Evolutionary conservation across 2,329 filamentous ascomycete species (phyloP), one percentile per base, ranked within the genome.

Genomic region (Monosporascus cannonballus): DNA sequence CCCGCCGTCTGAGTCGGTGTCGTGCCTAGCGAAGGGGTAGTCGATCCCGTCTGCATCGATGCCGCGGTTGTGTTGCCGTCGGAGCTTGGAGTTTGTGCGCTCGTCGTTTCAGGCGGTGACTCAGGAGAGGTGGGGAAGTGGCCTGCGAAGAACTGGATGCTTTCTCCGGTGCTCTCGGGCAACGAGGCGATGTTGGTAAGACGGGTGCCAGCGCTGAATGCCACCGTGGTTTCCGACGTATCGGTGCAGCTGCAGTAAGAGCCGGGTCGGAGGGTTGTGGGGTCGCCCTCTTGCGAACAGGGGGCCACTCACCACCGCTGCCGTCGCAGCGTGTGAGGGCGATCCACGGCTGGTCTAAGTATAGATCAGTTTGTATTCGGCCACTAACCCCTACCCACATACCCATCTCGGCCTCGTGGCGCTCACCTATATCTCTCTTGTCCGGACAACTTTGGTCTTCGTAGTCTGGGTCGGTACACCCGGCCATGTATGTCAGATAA

Each of bases 241-340:
- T 56, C 54, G 18, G 57, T 61, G 38, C 61, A 65, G 14, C 42
- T 54, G 53, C 62, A 65, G 15, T 27, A 50, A 1, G 61, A 49
- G 17, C 61, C 61, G 5, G 51, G 50, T 18, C 51, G 55, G 34
- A 64, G 56, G 1, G 55, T 61, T 3, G 53, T 25, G 2, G 62
- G 62, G 34, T 55, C 52, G 8, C 39, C 54, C 4, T 20, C 37
- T 27, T 65, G 60, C 25, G 59, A 56, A 46, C 62, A 65, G 15
- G 60, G 36, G 49, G 55, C 57, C 54, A 54, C 24, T 44, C 51
- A 39, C 54, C 52, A 37, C 38, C 52, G 37, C 41, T 51, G 46
- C 50, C 14, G 47, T 56, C 54, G 49, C 56, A 58, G 18, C 47
- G 48, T 9, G 56, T 58, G 25, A 58, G 50, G 4, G 54, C 56